Evolutionary conservation across 768 basidiomycete genomes (phyloP).

Genomic region (Suillus fuscotomentosus): DNA sequence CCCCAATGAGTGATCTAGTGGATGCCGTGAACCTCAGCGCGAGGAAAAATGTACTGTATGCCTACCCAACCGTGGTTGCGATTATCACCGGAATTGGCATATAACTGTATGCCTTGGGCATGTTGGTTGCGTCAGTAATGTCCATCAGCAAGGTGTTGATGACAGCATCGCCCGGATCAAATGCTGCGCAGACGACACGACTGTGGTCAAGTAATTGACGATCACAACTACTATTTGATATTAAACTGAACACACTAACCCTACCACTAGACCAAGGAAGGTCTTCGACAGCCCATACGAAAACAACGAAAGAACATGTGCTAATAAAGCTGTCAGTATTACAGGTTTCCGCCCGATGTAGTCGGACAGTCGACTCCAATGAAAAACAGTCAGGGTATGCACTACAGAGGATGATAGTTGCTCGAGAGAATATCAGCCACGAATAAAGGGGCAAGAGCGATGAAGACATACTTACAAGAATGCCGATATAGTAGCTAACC

Average conservation of each 20-base stretch:
- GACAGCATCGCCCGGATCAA: constrained; percentile 53
- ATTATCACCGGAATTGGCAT: constrained; percentile 51
- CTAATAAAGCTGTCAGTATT: constrained; percentile 42
- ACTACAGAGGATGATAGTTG: constrained; percentile 48
- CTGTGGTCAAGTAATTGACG: constrained; percentile 17
- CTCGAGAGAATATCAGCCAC: constrained; percentile 22
- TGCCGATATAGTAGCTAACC: constrained; percentile 48
- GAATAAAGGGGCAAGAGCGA: constrained; percentile 28
- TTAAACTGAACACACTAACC: constrained; percentile 21
- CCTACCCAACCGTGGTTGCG: constrained; percentile 42
- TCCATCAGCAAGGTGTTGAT: constrained; percentile 47
- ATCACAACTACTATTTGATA: not conserved
- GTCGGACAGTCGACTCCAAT: constrained; percentile 52
- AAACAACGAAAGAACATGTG: constrained; percentile 43
- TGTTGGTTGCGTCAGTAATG: constrained; percentile 35
- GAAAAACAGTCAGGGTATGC: constrained; percentile 44
- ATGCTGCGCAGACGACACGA: constrained; percentile 42
- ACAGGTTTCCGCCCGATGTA: constrained; percentile 48
- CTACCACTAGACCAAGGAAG: constrained; percentile 40
- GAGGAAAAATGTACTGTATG: constrained; percentile 13
- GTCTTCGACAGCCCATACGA: constrained; percentile 47
- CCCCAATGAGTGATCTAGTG: constrained; percentile 65
- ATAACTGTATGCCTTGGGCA: constrained; percentile 49
- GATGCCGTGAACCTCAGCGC: not conserved
- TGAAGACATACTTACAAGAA: constrained; percentile 36